Evolutionary conservation across 2,329 filamentous ascomycete species (phyloP).

Genomic region (Xylogone sp.): DNA sequence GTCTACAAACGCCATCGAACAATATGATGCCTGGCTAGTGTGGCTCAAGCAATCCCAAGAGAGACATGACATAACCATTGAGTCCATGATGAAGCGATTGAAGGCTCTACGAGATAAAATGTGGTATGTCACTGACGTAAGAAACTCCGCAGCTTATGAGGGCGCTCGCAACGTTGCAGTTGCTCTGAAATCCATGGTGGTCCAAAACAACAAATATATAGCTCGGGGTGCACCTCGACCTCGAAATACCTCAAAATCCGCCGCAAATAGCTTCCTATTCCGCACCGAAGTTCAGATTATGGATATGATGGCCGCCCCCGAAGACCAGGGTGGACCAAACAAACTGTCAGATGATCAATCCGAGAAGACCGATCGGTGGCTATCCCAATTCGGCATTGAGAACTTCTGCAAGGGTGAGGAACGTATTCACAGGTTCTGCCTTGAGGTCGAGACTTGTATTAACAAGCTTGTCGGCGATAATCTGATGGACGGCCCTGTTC

Average conservation of each 20-base stretch:
- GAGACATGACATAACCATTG: constrained; percentile 69
- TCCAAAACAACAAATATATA: constrained; percentile 37
- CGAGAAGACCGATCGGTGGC: constrained; percentile 78
- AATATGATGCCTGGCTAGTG: constrained; percentile 77
- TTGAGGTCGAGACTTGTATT: constrained; percentile 84
- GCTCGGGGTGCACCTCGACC: constrained; percentile 32
- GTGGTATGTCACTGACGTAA: constrained; percentile 96
- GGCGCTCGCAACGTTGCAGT: constrained; percentile 81
- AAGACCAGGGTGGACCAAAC: constrained; percentile 84
- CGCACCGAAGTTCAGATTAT: constrained; percentile 82
- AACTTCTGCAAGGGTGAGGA: constrained; percentile 96
- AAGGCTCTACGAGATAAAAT: constrained; percentile 87
- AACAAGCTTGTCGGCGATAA: constrained; percentile 81
- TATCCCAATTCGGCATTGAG: constrained; percentile 76
- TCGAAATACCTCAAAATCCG: constrained; percentile 26
- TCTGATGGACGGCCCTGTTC: constrained; percentile 76
- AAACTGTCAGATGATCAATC: constrained; percentile 96
- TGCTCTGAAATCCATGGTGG: constrained; percentile 87
- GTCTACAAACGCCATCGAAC: constrained; percentile 69
- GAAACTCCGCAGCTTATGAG: constrained; percentile 83
- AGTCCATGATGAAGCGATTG: constrained; percentile 70
- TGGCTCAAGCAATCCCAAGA: constrained; percentile 82
- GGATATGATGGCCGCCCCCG: constrained; percentile 77
- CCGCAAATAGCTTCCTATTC: constrained; percentile 57
- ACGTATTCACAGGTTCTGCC: constrained; percentile 87